A percentile compares a stretch with the other conserved stretches of the same genome.
phyloP scores from a whole-genome alignment of 2,329 filamentous ascomycete species.

The Arthrinium phaeospermum region DNA sequence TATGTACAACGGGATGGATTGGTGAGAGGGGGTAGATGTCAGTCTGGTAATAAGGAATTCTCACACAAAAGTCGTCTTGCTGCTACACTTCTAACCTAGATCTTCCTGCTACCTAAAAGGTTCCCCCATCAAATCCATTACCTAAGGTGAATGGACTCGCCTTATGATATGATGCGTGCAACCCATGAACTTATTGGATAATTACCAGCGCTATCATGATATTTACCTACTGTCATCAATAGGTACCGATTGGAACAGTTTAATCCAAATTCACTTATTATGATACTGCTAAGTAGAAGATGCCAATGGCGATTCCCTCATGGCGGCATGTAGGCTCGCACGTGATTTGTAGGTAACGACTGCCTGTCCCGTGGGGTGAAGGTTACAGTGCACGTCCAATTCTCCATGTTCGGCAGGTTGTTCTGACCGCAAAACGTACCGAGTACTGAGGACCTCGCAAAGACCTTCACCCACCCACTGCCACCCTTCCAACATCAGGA shows the following conservation, averaged over 20 bases:
- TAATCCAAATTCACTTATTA: neutral
- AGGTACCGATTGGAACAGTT: no score
- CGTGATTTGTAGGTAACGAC: neutral
- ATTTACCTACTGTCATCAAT: neutral
- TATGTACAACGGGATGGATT: neutral
- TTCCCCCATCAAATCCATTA: neutral
- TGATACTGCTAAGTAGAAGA: neutral
- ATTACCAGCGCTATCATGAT: neutral
- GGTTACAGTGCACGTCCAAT: neutral
- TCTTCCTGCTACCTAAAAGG: neutral
- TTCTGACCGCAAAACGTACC: neutral
- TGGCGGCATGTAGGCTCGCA: neutral
- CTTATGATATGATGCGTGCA: neutral
- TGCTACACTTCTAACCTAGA: neutral
- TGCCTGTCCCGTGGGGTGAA: neutral
- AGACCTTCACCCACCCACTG: neutral
- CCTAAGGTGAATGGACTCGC: neutral
- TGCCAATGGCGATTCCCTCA: neutral
- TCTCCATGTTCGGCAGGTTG: neutral
- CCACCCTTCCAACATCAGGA: neutral
- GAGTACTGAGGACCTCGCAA: neutral
- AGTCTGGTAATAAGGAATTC: neutral
- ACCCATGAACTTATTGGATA: neutral
- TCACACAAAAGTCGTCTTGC: neutral
- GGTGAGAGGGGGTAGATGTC: neutral